These are phyloP conservation scores for Ramaria sp. DNA, from an alignment of 768 basidiomycete species.

Conservation along the genomic window DNA sequence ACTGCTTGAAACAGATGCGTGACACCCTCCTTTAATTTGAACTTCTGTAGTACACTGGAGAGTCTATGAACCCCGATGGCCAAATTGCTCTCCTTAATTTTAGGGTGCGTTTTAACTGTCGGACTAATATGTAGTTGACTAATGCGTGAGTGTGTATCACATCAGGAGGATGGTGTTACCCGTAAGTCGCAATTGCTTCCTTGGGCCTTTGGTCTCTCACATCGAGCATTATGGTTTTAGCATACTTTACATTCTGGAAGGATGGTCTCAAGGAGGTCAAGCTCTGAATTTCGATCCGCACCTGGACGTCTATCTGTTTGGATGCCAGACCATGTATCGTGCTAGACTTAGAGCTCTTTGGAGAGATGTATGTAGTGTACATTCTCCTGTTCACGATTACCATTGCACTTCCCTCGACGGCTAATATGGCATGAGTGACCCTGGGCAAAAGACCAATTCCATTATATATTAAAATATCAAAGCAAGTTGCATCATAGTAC, in stretches of 20 bases:
- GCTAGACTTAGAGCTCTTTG: not conserved
- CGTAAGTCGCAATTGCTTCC: conserved; percentile 37
- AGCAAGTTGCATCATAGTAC: not conserved
- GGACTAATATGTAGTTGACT: not conserved
- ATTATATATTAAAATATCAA: not conserved
- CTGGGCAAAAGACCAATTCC: not conserved
- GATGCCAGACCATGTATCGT: not conserved
- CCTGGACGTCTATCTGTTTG: not conserved
- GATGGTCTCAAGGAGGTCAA: conserved; percentile 81
- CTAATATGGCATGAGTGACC: not conserved
- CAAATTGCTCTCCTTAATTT: conserved; percentile 95
- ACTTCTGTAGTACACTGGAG: conserved; percentile 50
- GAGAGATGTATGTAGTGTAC: not conserved
- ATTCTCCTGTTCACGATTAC: not conserved
- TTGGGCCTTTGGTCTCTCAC: not conserved
- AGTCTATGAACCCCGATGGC: conserved; percentile 75
- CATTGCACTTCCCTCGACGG: not conserved
- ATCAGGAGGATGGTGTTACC: conserved; percentile 66
- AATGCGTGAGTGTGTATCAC: not conserved
- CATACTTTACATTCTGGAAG: conserved; percentile 94
- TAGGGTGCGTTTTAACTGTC: conserved; percentile 39
- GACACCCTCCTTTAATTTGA: conserved; percentile 2
- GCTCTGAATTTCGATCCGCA: conserved; percentile 28
- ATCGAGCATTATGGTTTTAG: conserved; percentile 23
- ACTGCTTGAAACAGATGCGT: too few species aligned